Evolutionary conservation across 441 rosid species (phyloP).

Genomic region (Gossypium lobatum): DNA sequence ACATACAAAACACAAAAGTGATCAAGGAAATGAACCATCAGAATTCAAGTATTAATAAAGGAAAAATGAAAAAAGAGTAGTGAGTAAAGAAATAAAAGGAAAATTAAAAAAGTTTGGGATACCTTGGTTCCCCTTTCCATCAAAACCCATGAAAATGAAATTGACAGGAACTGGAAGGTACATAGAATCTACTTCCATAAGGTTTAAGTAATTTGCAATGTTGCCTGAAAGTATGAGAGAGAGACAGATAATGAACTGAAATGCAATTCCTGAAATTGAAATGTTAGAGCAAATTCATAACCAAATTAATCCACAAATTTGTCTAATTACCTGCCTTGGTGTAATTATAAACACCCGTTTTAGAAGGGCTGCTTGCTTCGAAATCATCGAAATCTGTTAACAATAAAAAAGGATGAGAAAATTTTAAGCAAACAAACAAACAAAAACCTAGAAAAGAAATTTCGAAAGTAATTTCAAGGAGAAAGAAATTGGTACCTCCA

Average conservation of each 20-base stretch:
- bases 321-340: slow-evolving; percentile 66
- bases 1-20: not conserved
- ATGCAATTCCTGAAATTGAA: not conserved
- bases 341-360: slow-evolving; percentile 59
- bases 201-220: slow-evolving; percentile 77
- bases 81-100: not conserved
- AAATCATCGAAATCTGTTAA: slow-evolving; percentile 67
- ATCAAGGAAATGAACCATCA: not conserved
- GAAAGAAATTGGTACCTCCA: slow-evolving; percentile 26
- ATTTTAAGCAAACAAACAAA: slow-evolving; percentile 10
- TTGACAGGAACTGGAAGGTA: slow-evolving; percentile 91
- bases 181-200: slow-evolving; percentile 84
- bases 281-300: not conserved
- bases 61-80: slow-evolving; percentile 11
- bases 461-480: not conserved
- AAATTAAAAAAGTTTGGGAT: slow-evolving; percentile 1
- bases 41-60: slow-evolving; percentile 1
- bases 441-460: not conserved
- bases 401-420: not conserved
- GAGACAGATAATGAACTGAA: not conserved
- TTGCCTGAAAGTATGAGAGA: slow-evolving; percentile 41
- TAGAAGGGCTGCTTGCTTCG: slow-evolving; percentile 48
- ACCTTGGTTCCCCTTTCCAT: slow-evolving; percentile 98
- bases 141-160: slow-evolving; percentile 94
- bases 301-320: not conserved